These are phyloP conservation scores for Phytopythium delawarense DNA, from an alignment of 352 stramenopile species.

Conservation along the genomic window DNA sequence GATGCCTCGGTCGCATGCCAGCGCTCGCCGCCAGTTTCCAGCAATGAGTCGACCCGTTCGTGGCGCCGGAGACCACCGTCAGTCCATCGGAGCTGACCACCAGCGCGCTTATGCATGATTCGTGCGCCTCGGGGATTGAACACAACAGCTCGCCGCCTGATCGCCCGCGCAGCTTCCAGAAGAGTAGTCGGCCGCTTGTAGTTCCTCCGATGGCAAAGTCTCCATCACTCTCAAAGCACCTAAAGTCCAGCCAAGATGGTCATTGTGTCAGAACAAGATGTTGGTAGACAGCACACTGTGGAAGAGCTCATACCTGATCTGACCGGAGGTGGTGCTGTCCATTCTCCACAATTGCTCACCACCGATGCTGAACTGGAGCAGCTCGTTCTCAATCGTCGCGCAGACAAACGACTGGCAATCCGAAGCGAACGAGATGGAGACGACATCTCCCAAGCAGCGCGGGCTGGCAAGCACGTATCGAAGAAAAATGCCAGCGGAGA, in stretches of 20 bases:
- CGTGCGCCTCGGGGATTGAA: conserved; percentile 56
- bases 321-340: conserved; percentile 40
- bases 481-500: conserved; percentile 21
- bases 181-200: conserved; percentile 52
- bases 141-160: conserved; percentile 45
- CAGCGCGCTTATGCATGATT: conserved; percentile 58
- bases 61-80: conserved; percentile 46
- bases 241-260: conserved; percentile 6
- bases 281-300: background rate
- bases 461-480: conserved; percentile 34
- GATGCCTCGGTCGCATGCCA: background rate
- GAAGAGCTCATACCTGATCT: conserved; percentile 34
- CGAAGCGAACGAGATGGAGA: conserved; percentile 46
- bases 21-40: conserved; percentile 47
- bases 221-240: conserved; percentile 71
- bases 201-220: conserved; percentile 66
- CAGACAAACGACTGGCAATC: conserved; percentile 57
- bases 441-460: conserved; percentile 30
- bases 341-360: conserved; percentile 49
- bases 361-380: conserved; percentile 49
- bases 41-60: conserved; percentile 58
- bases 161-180: conserved; percentile 57
- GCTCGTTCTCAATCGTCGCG: conserved; percentile 65
- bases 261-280: background rate
- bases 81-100: conserved; percentile 49